Conservation (phyloP, 1,284 basidiomycete species). For the Hortiboletus rubellus region DNA sequence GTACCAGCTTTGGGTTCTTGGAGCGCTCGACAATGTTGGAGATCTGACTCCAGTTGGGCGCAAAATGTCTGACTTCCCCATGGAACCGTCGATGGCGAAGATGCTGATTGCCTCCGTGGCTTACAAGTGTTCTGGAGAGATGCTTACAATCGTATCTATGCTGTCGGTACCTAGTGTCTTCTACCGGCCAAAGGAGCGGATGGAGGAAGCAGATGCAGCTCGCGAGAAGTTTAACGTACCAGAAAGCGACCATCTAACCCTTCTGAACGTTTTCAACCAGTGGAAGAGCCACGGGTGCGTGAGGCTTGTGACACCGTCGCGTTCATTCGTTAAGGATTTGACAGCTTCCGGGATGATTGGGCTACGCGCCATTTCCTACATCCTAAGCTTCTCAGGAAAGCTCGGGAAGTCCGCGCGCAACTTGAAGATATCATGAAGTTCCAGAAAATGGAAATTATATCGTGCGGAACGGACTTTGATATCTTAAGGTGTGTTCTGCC, state of each 20-base stretch:
- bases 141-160: constrained; percentile 99
- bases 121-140: constrained; percentile 90
- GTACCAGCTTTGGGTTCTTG: constrained; percentile 99
- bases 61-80: constrained; percentile 99
- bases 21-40: constrained; percentile 96
- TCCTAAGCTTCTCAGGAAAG: constrained; percentile 93
- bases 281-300: constrained; percentile 93
- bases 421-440: constrained; percentile 98
- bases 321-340: constrained; percentile 3
- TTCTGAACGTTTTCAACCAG: constrained; percentile 96
- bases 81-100: constrained; percentile 98
- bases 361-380: constrained; percentile 94
- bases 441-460: constrained; percentile 91
- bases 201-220: constrained; percentile 96
- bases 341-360: constrained; percentile 90
- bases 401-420: constrained; percentile 94
- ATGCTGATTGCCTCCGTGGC: constrained; percentile 97
- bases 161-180: constrained; percentile 96
- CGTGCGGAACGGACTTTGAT: constrained; percentile 95
- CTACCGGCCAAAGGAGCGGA: constrained; percentile 92
- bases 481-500: constrained; percentile 67
- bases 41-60: constrained; percentile 89
- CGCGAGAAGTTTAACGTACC: constrained; percentile 98
- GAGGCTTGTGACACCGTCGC: not conserved
- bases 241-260: constrained; percentile 95